Percentiles rank a stretch among this genome's conserved stretches.
Conservation (phyloP, 176 grass and related monocot species). For the Elymus sibiricus region DNA sequence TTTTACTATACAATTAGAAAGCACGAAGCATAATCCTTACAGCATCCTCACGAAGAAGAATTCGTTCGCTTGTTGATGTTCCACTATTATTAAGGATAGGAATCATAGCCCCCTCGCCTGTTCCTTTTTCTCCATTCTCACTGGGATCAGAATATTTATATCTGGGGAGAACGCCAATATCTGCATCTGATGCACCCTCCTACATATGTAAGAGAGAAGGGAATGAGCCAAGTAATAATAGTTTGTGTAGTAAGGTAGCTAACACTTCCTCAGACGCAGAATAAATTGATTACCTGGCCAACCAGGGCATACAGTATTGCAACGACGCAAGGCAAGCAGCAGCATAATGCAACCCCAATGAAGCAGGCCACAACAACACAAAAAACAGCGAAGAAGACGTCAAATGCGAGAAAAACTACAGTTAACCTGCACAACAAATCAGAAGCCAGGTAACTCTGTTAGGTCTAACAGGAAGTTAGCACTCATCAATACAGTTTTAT, state of each 20-base stretch:
- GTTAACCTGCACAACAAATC: slow-evolving; percentile 57
- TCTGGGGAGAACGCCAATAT: slow-evolving; percentile 79
- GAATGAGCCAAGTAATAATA: slow-evolving; percentile 12
- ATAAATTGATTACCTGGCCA: slow-evolving; percentile 56
- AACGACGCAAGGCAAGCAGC: slow-evolving; percentile 93
- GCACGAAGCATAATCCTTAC: slow-evolving; percentile 47
- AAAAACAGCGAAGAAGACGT: slow-evolving; percentile 85
- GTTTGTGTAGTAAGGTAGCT: not conserved
- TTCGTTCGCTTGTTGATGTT: slow-evolving; percentile 57
- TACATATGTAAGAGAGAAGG: slow-evolving; percentile 21
- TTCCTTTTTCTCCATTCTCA: slow-evolving; percentile 49
- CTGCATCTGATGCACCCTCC: slow-evolving; percentile 95
- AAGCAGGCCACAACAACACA: slow-evolving; percentile 80
- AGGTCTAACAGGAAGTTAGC: not conserved
- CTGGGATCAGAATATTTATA: slow-evolving; percentile 70
- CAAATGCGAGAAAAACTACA: slow-evolving; percentile 79
- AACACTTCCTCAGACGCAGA: not conserved
- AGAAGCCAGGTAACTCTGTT: not conserved
- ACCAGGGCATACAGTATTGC: slow-evolving; percentile 91
- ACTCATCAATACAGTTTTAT: not conserved
- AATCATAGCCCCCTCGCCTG: slow-evolving; percentile 82
- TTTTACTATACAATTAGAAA: not conserved
- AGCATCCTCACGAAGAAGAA: slow-evolving; percentile 84
- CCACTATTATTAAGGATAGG: slow-evolving; percentile 75
- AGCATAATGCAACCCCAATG: slow-evolving; percentile 94